Base-by-base conservation (phyloP, 2,329 filamentous ascomycete genomes). In the Ampelomyces quisqualis region DNA sequence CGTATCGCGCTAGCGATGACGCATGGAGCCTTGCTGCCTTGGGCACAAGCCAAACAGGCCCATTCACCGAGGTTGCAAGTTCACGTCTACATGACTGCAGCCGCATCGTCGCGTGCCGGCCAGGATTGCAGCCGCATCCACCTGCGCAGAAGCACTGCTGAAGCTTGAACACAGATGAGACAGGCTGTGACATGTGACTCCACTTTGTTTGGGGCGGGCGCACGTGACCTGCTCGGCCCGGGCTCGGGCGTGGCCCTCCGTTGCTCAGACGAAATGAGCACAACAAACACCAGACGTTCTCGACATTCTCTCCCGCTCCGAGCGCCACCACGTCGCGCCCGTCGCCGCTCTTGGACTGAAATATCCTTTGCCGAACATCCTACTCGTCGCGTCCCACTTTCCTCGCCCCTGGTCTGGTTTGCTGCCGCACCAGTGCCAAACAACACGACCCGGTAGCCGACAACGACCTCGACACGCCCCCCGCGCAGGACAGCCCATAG, bases 1-100 rank as follows among this genome's bases (percentile, higher is more conserved):
- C 57, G 61, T 60, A 61, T 60, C 63, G 62, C 56, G 60, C 64
- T 59, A 61, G 51, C 46, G 47, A 37, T 37, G 34, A 37, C 34
- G 34, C 24, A 21, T 31, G 15, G 29, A 14, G 19, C 10, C 14
- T 17, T 9, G 34, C 26, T 18, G 15, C 53, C 60, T 60, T 64
- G n/a, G n/a, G n/a, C 57, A 60, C 59, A 44, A 61, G 60, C 61
- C 57, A 59, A 46, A 46, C 48, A 43, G 45, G 26, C 26, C 26
- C 26, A 28, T 14, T 28, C 7, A 28, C 5, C 2, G 26, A 4
- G 26, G 37, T 19, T 11, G n/a, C 3, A 5, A 14, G 26, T 6
- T 28, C n/a, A 10, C 5, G 3, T 28, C 15, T 14, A 14, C 26
- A 28, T 3, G 15, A 6, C 4, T 28, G 7, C 26, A 28, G 26